Evolutionary conservation across 306 rosid genomes (phyloP), one percentile per base, ranked within the genome.

Genomic region (Cotoneaster glaucophyllus): DNA sequence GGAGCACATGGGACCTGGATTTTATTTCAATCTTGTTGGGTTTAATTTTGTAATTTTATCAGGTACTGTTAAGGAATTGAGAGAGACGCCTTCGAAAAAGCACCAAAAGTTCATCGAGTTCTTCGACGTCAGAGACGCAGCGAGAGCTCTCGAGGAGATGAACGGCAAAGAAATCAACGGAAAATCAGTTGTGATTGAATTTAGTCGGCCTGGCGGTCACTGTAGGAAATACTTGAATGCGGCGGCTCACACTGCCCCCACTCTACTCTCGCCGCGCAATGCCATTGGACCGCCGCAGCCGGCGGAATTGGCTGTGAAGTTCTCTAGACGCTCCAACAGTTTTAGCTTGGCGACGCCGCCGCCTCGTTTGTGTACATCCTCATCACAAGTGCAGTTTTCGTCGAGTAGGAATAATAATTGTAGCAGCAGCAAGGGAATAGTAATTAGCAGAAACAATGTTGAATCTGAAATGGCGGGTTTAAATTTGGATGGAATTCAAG

Each of bases 31-130:
- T 63, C 54, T 45, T 19, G 13, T 59, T 43, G 17, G 28, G 15
- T 73, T 56, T 14, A 22, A 22, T 57, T 28, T n/a, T 5, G 26
- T 21, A 28, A 15, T 4, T 59, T 74, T 43, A 5, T 50, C 64
- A 95, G 98, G 98, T 62, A 79, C 91, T 3, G 85, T 95, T 12
- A 95, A 89, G 87, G 97, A 95, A 78, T 67, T 92, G 84, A 92
- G 97, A 34, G 88, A 85, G 45, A 90, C 92, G 0, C 96, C 97
- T 0, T 56, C 82, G 56, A 92, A 95, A 84, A 92, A 77, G 83
- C 87, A 88, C 58, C 97, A 92, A 26, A 89, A 86, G 73, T 92
- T 95, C 75, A 89, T 95, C 4, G 98, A 95, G 74, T 95, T 88
- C 69, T 95, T 85, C 63, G 97, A 95, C 76, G 80, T 79, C 2